Evolutionary conservation across 2,329 filamentous ascomycete species (phyloP), one percentile per base, ranked within the genome.

Genomic region (Fusarium foetens): DNA sequence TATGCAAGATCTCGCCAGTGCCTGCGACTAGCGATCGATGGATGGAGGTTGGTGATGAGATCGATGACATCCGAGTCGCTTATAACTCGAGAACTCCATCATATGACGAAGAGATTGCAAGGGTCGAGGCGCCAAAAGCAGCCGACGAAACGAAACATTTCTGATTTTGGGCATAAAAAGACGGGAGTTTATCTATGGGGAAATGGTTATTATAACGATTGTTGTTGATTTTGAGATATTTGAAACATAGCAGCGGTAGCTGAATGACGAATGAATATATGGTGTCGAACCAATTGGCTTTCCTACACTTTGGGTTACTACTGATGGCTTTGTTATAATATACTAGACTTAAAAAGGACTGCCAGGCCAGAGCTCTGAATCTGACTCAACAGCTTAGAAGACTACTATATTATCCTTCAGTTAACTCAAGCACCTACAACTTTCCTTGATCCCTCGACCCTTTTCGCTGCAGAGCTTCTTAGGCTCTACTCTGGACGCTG

Each of bases 11-110:
- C 31, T 93, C 83, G 70, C 94, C 94, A 0, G 82, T 97, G 1
- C 92, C 93, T 0, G 94, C 92, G 2, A 91, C 88, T 8, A 95
- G 93, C 78, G 87, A 91, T 16, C 84, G 80, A 12, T 97, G 94
- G 94, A 88, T 93, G 81, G 94, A 97, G 81, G 88, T 95, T 23
- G 90, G 90, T 7, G 88, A 90, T 29, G 86, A 90, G 72, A 86
- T 91, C 58, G 86, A 88, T 6, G 87, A 90, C 54, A 70, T 88
- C 21, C 81, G 80, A 12, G 79, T 88, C 13, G 84, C 84, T 5
- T 88, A 89, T 58, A 81, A 84, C 39, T 74, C 78, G 17, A 78
- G 79, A 49, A 81, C 80, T 46, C 79, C 80, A 29, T 81, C 79
- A 14, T 82, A 81, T 48, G 83, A 85, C 17, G 84, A 85, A 63